These are phyloP conservation scores for Blastomyces gilchristii DNA, from an alignment of 2,329 filamentous ascomycete genomes.

Conservation along the genomic window DNA sequence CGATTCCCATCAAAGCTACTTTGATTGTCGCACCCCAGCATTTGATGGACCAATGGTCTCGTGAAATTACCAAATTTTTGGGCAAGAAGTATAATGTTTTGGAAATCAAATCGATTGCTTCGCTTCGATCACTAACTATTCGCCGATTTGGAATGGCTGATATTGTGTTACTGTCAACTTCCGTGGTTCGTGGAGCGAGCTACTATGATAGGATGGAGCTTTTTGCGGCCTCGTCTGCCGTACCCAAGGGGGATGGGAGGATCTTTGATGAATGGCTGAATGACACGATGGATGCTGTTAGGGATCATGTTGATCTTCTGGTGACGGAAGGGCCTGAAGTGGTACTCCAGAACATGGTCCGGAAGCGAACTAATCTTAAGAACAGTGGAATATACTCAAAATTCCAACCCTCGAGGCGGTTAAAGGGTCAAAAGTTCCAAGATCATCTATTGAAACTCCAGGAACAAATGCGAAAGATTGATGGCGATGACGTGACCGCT, in stretches of 20 bases:
- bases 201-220: conserved; percentile 44
- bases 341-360: conserved; percentile 25
- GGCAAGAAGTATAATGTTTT: conserved; percentile 36
- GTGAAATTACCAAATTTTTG: conserved; percentile 45
- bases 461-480: conserved; percentile 8
- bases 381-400: conserved; percentile 31
- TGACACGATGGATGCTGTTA: conserved; percentile 35
- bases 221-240: conserved; percentile 40
- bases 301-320: conserved; percentile 32
- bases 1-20: conserved; percentile 45
- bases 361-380: conserved; percentile 24
- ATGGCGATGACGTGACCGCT: background rate
- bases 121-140: conserved; percentile 37
- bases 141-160: conserved; percentile 39
- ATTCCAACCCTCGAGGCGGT: conserved; percentile 27
- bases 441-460: conserved; percentile 15
- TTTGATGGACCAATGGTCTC: conserved; percentile 48
- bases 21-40: conserved; percentile 49
- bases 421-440: conserved; percentile 23
- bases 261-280: conserved; percentile 47
- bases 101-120: conserved; percentile 30
- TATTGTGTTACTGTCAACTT: conserved; percentile 48
- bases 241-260: conserved; percentile 34
- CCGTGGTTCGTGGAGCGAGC: conserved; percentile 35
- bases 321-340: conserved; percentile 21